These are phyloP conservation scores for Fusarium sp. DNA, from an alignment of 2,329 filamentous ascomycete species.

Conservation along the genomic window DNA sequence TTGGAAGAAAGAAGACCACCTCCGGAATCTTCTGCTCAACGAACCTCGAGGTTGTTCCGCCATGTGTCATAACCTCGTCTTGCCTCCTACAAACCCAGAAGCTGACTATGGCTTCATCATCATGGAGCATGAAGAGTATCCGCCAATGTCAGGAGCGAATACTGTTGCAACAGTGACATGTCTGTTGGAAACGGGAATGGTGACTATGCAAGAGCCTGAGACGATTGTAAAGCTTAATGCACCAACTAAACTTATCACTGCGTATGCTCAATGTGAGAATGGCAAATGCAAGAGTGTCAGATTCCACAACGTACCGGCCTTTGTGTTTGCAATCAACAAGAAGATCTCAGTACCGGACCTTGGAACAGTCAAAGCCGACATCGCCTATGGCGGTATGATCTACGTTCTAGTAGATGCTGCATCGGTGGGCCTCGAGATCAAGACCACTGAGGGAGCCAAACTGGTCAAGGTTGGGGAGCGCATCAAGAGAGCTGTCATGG, in stretches of 20 bases:
- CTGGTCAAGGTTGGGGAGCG: constrained; percentile 32
- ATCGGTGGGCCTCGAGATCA: constrained; percentile 26
- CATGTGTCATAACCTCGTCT: constrained; percentile 36
- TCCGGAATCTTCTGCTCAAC: constrained; percentile 32
- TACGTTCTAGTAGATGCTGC: constrained; percentile 33
- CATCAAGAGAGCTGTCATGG: constrained; percentile 29
- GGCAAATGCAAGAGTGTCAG: constrained; percentile 36
- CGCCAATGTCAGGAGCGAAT: constrained; percentile 38
- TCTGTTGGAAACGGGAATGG: constrained; percentile 34
- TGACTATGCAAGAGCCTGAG: constrained; percentile 34
- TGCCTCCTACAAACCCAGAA: constrained; percentile 28
- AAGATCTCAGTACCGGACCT: constrained; percentile 24
- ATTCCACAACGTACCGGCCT: constrained; percentile 38
- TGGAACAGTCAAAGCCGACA: constrained; percentile 21
- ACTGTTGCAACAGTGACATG: constrained; percentile 28
- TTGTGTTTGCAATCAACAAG: constrained; percentile 31
- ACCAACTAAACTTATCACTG: constrained; percentile 33
- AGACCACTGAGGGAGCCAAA: constrained; percentile 13
- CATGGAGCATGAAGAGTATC: constrained; percentile 40
- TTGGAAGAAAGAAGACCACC: constrained; percentile 25
- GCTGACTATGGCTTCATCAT: constrained; percentile 42
- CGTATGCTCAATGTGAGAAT: constrained; percentile 22
- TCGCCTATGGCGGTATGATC: constrained; percentile 40
- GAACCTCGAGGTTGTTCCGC: constrained; percentile 31
- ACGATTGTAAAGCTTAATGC: constrained; percentile 35